Evolutionary conservation across 225 moss, liverwort and hornwort species (phyloP).

Genomic region (Climacium dendroides): DNA sequence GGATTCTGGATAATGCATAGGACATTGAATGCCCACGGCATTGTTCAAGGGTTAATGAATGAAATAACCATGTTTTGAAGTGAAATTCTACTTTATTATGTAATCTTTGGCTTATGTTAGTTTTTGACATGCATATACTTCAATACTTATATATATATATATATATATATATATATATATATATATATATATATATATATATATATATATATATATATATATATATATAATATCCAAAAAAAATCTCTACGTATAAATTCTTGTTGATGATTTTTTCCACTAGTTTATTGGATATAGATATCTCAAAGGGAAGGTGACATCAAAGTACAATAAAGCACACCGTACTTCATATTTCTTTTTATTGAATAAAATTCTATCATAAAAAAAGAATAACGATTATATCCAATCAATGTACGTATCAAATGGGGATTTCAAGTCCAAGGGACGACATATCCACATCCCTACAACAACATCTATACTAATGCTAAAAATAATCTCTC

Average conservation of each 20-base stretch:
- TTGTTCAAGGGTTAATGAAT: background rate
- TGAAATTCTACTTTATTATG: rapidly evolving
- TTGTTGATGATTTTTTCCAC: background rate
- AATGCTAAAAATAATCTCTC: background rate
- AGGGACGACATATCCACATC: background rate
- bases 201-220: too few species aligned
- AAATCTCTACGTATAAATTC: background rate
- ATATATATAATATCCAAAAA: too few species aligned
- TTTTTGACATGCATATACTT: too few species aligned
- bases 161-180: too few species aligned
- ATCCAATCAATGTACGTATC: background rate
- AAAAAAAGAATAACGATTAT: too few species aligned
- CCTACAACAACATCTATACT: rapidly evolving
- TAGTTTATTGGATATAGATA: rapidly evolving
- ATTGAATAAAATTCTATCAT: rapidly evolving
- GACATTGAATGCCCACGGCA: rapidly evolving
- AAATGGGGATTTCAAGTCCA: rapidly evolving
- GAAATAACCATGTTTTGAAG: too few species aligned
- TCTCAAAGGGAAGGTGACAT: too few species aligned
- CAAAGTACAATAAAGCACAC: background rate
- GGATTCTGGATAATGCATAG: rapidly evolving
- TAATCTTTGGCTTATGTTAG: too few species aligned
- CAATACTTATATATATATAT: too few species aligned
- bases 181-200: too few species aligned
- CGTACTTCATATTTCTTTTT: rapidly evolving